Evolutionary conservation across 169 alveolate species (phyloP).

Genomic region (Perkinsus marinus): DNA sequence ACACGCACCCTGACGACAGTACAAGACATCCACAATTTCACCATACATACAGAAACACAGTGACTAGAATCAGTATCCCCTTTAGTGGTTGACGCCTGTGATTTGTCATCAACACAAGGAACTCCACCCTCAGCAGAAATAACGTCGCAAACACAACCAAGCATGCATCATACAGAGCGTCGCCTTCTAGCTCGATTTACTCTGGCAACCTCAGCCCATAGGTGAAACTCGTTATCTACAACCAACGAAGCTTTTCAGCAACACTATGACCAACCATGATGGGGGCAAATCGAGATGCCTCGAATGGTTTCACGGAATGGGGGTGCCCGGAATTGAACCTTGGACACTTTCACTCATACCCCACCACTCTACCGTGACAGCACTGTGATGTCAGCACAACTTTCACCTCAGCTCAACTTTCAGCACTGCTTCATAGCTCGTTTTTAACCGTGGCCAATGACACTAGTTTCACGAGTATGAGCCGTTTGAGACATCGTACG

Average conservation of each 20-base stretch:
- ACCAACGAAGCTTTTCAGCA: background rate
- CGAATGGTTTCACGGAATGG: background rate
- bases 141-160: background rate
- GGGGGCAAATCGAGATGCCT: too few relatives aligned
- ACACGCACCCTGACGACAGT: too few relatives aligned
- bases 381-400: too few relatives aligned
- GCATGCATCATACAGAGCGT: background rate
- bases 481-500: too few relatives aligned
- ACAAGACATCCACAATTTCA: too few relatives aligned
- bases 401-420: too few relatives aligned
- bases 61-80: background rate
- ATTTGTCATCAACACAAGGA: background rate
- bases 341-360: too few relatives aligned
- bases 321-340: background rate
- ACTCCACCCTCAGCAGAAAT: too few relatives aligned
- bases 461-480: background rate
- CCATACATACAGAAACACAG: too few relatives aligned
- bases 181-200: background rate
- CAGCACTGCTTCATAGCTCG: background rate
- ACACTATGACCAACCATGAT: background rate
- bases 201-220: background rate
- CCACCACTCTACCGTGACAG: too few relatives aligned
- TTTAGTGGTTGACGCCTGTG: background rate
- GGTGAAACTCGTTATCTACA: background rate
- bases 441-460: background rate